Evolutionary conservation across 75 land plant genomes (phyloP).

Genomic region (Chamaecyparis obtusa): DNA sequence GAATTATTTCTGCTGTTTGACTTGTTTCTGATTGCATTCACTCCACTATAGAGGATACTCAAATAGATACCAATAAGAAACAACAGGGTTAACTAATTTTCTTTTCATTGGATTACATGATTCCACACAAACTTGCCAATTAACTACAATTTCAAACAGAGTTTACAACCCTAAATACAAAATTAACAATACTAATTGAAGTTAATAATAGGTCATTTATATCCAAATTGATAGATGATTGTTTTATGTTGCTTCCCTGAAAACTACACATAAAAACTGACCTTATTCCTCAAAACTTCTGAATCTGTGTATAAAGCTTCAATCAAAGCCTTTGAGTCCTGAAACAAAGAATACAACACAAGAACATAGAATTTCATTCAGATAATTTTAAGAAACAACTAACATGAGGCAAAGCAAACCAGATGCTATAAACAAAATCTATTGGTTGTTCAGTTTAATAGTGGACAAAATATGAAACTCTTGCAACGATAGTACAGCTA

Average conservation of each 20-base stretch:
- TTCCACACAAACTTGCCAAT: too few species aligned
- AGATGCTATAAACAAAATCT: background rate
- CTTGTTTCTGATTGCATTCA: too few species aligned
- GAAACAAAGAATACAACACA: conserved; percentile 10
- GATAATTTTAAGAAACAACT: background rate
- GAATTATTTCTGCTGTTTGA: too few species aligned
- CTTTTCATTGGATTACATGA: too few species aligned
- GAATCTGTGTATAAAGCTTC: conserved; percentile 68
- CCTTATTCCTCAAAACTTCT: conserved; percentile 69
- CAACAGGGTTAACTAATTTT: too few species aligned
- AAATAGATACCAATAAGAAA: too few species aligned
- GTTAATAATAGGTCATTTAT: too few species aligned
- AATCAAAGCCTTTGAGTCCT: conserved; percentile 57
- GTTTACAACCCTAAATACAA: too few species aligned
- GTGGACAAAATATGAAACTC: background rate
- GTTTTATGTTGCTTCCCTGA: background rate
- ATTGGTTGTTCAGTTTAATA: background rate
- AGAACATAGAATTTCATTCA: background rate
- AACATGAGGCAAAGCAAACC: background rate
- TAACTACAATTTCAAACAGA: too few species aligned
- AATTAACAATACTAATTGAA: too few species aligned
- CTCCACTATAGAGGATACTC: too few species aligned
- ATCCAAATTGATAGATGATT: background rate
- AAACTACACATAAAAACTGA: conserved; percentile 3
- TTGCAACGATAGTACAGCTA: background rate